A percentile compares a stretch with the other conserved stretches of the same genome.
phyloP scores from a whole-genome alignment of 148 eudicot genomes.

The Camellia granthamiana region DNA sequence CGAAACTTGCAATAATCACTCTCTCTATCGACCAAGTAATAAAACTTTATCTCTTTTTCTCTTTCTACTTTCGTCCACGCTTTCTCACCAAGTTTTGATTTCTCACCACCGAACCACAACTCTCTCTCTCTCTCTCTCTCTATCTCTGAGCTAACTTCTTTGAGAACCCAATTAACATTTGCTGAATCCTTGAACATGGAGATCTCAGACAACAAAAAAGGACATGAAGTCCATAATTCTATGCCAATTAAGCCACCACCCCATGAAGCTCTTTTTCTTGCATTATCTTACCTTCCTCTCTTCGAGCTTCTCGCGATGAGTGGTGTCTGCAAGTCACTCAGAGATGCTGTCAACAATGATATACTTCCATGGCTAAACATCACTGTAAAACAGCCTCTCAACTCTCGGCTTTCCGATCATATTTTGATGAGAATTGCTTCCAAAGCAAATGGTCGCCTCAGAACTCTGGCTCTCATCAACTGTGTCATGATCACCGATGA shows the following conservation, averaged over 20 bases:
- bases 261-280: constrained; percentile 60
- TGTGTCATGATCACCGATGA: constrained; percentile 59
- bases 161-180: not conserved
- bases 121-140: constrained; percentile 8
- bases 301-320: constrained; percentile 50
- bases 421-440: constrained; percentile 43
- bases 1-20: no score
- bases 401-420: constrained; percentile 39
- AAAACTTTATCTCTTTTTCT: not conserved
- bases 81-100: not conserved
- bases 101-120: not conserved
- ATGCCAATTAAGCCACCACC: constrained; percentile 35
- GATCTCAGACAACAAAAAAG: not conserved
- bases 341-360: constrained; percentile 53
- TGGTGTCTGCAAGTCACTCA: constrained; percentile 53
- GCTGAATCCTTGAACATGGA: not conserved
- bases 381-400: constrained; percentile 45
- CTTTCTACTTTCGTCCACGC: not conserved
- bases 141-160: not conserved
- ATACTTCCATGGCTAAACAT: constrained; percentile 62
- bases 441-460: constrained; percentile 53
- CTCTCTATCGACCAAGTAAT: not conserved
- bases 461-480: constrained; percentile 47
- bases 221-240: constrained; percentile 5
- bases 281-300: constrained; percentile 64